Evolutionary conservation across 1,284 basidiomycete genomes (phyloP), one percentile per base, ranked within the genome.

Genomic region (Paramarasmius palmivorus): DNA sequence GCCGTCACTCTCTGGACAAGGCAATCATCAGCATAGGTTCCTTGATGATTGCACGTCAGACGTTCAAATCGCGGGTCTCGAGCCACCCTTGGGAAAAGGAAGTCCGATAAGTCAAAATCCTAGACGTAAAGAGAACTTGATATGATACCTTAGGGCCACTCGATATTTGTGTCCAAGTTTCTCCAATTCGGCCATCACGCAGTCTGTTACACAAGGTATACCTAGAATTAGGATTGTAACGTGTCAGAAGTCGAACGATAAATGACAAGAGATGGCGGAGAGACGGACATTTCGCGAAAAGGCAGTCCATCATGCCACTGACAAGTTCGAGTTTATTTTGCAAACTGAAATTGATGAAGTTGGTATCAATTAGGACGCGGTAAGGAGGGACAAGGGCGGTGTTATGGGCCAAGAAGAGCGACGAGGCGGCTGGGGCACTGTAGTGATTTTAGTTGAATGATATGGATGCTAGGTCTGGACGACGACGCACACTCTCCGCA

Each of bases 21-120:
- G 70, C 97, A 99, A 76, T 99, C 97, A 68, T 99, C 97, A 19
- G 97, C 97, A 67, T 99, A 99, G 12, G 95, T 98, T 14, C 97
- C 97, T 14, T 85, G 81, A 70, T 99, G 96, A 46, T 90, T 87
- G 72, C 97, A 99, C 51, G 84, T 83, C 36, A 99, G 77, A 38
- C 96, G 85, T 67, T 99, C 96, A 65, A 99, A 99, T 36, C 97
- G 84, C 12, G 96, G 94, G 72, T 99, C 97, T 56, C 96, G 90
- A 22, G 97, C 97, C 35, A 99, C 92, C 34, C 95, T 95, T 65
- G 37, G 42, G 46, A 37, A 32, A n/a, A 41, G 37, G 37, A 42
- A 44, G 22, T n/a, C n/a, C n/a, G n/a, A 14, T 37, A 57, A 44
- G 55, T 50, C 25, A 32, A 45, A 32, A 14, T 15, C 29, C 17